Conservation (phyloP, 257 asterid species). For the Knoxia roxburghii region DNA sequence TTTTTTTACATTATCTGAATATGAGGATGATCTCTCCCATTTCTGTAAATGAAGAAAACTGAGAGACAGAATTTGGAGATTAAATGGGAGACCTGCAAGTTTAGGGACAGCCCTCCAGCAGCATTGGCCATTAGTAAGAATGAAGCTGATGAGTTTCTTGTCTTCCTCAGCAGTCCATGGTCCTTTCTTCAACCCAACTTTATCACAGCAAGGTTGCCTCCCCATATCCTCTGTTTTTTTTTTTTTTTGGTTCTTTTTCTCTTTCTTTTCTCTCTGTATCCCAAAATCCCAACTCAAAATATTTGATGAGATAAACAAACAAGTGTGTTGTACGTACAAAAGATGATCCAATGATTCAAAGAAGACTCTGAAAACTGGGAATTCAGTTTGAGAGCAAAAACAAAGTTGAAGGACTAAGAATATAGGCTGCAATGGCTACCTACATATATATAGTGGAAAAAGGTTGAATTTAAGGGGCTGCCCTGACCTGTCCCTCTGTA, state of each 20-base stretch:
- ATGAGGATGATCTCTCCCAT: neutral
- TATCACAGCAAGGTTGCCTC: slow-evolving; percentile 93
- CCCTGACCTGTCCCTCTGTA: neutral
- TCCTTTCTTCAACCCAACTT: slow-evolving; percentile 91
- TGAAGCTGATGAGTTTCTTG: slow-evolving; percentile 71
- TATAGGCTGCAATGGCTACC: slow-evolving; percentile 11
- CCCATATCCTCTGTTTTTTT: too few relatives aligned
- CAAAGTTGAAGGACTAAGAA: slow-evolving; percentile 4
- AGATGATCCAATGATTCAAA: too few relatives aligned
- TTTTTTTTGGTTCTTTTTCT: too few relatives aligned
- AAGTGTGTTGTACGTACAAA: too few relatives aligned
- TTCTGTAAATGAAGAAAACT: neutral
- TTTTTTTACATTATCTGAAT: neutral
- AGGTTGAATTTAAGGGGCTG: neutral
- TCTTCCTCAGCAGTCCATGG: slow-evolving; percentile 97
- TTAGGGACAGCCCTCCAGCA: slow-evolving; percentile 99
- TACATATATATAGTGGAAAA: slow-evolving; percentile 21
- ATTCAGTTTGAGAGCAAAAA: slow-evolving; percentile 1
- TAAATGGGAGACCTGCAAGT: slow-evolving; percentile 58
- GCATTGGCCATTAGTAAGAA: slow-evolving; percentile 84
- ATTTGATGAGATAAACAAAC: too few relatives aligned
- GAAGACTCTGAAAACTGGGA: neutral
- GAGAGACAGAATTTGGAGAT: neutral
- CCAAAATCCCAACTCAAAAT: neutral
- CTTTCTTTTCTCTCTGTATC: neutral